Evolutionary conservation across 768 basidiomycete genomes (phyloP).

Genomic region (Collybia mongolica): DNA sequence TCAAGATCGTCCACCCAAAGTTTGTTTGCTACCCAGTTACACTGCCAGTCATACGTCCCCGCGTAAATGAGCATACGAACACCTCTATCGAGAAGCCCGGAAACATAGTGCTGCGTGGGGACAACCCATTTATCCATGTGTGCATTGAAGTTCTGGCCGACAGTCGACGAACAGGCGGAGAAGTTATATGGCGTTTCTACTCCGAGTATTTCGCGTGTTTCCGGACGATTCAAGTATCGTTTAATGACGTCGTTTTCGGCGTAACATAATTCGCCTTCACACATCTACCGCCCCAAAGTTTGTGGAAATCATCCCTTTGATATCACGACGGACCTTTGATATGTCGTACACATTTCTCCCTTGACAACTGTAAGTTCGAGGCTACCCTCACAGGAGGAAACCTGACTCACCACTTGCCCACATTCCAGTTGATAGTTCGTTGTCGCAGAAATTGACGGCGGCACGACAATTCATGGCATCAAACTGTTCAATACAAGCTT

Average conservation of each 20-base stretch:
- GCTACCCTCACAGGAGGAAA: not conserved
- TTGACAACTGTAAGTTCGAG: conserved; percentile 5
- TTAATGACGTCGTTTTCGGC: conserved; percentile 16
- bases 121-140: conserved; percentile 53
- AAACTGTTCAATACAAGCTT: conserved; percentile 61
- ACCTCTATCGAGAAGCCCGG: conserved; percentile 69
- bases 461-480: conserved; percentile 69
- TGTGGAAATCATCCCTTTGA: not conserved
- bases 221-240: conserved; percentile 15
- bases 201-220: conserved; percentile 18
- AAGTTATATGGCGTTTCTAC: conserved; percentile 42
- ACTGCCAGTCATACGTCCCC: conserved; percentile 78
- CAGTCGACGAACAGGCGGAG: conserved; percentile 51
- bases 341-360: conserved; percentile 24
- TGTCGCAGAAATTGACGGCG: conserved; percentile 64
- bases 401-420: conserved; percentile 40
- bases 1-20: conserved; percentile 73
- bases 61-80: conserved; percentile 73
- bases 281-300: conserved; percentile 8
- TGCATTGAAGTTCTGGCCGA: conserved; percentile 47
- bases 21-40: conserved; percentile 77
- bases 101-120: conserved; percentile 63
- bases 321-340: conserved; percentile 13
- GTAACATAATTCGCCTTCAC: conserved; percentile 21
- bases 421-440: conserved; percentile 40